Percentiles rank a stretch among this genome's conserved stretches.
phyloP scores from a whole-genome alignment of 805 yeast species.

The Metschnikowia proteae region DNA sequence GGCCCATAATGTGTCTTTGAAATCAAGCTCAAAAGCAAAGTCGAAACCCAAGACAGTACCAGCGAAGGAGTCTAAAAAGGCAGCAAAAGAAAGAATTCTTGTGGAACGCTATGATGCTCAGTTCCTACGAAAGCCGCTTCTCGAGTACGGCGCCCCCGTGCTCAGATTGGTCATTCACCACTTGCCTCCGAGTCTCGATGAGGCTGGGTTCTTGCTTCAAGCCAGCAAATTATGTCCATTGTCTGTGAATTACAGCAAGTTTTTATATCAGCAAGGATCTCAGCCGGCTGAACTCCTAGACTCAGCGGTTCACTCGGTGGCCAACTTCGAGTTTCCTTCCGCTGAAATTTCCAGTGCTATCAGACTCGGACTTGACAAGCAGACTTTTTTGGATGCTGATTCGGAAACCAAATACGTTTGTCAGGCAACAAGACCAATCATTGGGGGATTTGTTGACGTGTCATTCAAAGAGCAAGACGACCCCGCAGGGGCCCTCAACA shows the following conservation, averaged over 20 bases:
- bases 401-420: constrained; percentile 25
- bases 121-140: constrained; percentile 2
- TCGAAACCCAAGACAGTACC: not conserved
- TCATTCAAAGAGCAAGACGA: constrained; percentile 14
- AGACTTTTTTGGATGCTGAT: constrained; percentile 24
- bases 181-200: constrained; percentile 23
- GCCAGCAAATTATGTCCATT: constrained; percentile 15
- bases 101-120: not conserved
- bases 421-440: constrained; percentile 11
- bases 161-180: constrained; percentile 16
- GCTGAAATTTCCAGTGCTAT: constrained; percentile 10
- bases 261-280: constrained; percentile 19
- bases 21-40: not conserved
- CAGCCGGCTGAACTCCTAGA: constrained; percentile 18
- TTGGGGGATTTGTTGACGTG: constrained; percentile 10
- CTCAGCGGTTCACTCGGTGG: constrained; percentile 19
- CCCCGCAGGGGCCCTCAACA: not conserved
- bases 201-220: constrained; percentile 19
- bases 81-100: not conserved
- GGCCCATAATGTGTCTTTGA: not conserved
- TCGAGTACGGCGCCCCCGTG: constrained; percentile 16
- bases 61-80: not conserved
- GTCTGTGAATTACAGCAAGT: not conserved
- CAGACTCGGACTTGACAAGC: constrained; percentile 9
- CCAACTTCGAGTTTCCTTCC: constrained; percentile 15